A percentile compares a stretch with the other conserved stretches of the same genome.
Conservation (phyloP, 768 basidiomycete species). For the Macrolepiota albuminosa region DNA sequence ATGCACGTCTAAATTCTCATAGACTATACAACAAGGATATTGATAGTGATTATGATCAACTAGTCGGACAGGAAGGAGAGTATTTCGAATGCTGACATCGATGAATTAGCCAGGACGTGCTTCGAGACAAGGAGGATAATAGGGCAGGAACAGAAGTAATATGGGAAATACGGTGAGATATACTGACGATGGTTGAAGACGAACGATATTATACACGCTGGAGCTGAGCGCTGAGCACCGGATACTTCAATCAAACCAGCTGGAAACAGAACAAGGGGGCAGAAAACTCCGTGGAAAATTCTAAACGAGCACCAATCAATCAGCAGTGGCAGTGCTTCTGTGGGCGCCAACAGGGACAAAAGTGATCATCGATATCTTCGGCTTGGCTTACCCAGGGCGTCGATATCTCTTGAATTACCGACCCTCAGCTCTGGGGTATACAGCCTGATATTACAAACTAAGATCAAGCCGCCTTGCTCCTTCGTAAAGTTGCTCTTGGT, state of each 20-base stretch:
- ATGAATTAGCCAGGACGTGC: too few species aligned
- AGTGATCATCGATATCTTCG: neutral
- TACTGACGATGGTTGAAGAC: neutral
- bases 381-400: too few species aligned
- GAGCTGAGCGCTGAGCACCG: neutral
- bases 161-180: neutral
- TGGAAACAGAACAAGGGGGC: neutral
- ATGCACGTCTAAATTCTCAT: neutral
- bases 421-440: too few species aligned
- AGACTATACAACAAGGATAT: neutral
- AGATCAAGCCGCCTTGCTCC: neutral
- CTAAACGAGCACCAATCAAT: neutral
- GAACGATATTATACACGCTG: neutral
- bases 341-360: neutral
- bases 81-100: too few species aligned
- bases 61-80: neutral
- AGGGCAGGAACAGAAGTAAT: too few species aligned
- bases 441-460: neutral
- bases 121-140: too few species aligned
- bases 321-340: neutral
- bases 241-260: neutral
- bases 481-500: neutral
- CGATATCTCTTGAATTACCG: too few species aligned
- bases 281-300: neutral
- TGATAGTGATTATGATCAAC: neutral